Percentiles rank a stretch among this genome's conserved stretches.
Evolutionary conservation across 139 green algal genomes (phyloP).

Genomic region (Pleodorina starrii): DNA sequence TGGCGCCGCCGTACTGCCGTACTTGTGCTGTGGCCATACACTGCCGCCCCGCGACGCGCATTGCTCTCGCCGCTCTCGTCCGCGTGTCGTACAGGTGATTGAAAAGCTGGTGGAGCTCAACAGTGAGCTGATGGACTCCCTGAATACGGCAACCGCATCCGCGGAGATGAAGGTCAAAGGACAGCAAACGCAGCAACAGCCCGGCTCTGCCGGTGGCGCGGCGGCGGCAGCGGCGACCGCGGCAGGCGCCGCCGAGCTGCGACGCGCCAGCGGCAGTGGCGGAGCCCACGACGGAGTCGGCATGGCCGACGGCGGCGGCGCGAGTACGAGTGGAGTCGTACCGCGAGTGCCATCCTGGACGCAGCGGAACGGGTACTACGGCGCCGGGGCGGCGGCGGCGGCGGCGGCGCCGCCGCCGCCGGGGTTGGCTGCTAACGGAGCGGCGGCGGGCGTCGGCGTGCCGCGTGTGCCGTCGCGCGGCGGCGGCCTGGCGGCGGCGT

Average conservation of each 20-base stretch:
- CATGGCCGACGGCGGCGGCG: background rate
- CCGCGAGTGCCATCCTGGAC: background rate
- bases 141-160: constrained; percentile 21
- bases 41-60: too few species aligned
- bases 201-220: background rate
- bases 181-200: background rate
- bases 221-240: background rate
- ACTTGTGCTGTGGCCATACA: too few species aligned
- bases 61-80: too few species aligned
- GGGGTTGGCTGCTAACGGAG: background rate
- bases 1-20: too few species aligned
- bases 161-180: background rate
- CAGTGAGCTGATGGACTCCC: constrained; percentile 54
- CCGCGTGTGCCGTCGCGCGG: constrained; percentile 6
- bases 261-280: background rate
- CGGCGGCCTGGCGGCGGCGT: background rate
- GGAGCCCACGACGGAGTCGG: background rate
- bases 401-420: background rate
- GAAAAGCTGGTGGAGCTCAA: constrained; percentile 61
- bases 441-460: background rate
- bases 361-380: background rate
- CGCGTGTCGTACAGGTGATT: constrained; percentile 43
- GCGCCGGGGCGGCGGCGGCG: background rate
- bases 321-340: too few species aligned
- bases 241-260: background rate